Percentiles rank a stretch among this genome's conserved stretches.
Evolutionary conservation across 2,329 filamentous ascomycete genomes (phyloP).

Genomic region (Xenoacremonium recifei): DNA sequence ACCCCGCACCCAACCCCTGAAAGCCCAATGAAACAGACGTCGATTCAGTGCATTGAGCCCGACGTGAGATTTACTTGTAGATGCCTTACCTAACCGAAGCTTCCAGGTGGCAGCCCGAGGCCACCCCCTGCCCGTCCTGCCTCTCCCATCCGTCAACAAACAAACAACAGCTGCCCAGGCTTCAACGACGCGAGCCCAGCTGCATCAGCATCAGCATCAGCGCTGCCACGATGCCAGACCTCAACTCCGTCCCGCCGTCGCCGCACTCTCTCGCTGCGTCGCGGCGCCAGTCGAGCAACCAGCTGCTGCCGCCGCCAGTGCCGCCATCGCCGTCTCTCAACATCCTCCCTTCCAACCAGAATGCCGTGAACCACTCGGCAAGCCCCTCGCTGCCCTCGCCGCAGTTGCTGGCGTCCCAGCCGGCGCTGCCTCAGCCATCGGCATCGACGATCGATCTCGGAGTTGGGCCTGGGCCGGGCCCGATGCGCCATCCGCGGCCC

Average conservation of each 20-base stretch:
- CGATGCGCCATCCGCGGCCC: conserved; percentile 81
- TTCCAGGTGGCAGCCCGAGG: too few species aligned
- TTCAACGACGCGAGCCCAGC: not conserved
- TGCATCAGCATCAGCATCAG: not conserved
- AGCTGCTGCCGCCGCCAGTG: conserved; percentile 40
- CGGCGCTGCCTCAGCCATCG: conserved; percentile 20
- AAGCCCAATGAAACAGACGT: conserved; percentile 7
- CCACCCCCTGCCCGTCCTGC: too few species aligned
- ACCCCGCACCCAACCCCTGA: conserved; percentile 17
- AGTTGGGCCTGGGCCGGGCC: conserved; percentile 61
- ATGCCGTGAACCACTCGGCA: conserved; percentile 42
- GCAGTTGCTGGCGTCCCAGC: conserved; percentile 28
- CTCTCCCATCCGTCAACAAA: too few species aligned
- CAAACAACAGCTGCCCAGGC: too few species aligned
- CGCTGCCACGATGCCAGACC: conserved; percentile 49
- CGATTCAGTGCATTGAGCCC: not conserved
- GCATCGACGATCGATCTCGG: conserved; percentile 37
- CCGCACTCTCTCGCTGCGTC: conserved; percentile 43
- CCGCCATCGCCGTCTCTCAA: conserved; percentile 47
- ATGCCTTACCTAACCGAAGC: too few species aligned
- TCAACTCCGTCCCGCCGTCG: conserved; percentile 55
- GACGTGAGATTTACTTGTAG: too few species aligned
- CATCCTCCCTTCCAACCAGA: conserved; percentile 58
- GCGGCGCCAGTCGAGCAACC: conserved; percentile 43
- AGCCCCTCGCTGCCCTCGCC: conserved; percentile 31